Evolutionary conservation across 2,329 filamentous ascomycete genomes (phyloP), one percentile per base, ranked within the genome.

Genomic region (Geosmithia putterillii): DNA sequence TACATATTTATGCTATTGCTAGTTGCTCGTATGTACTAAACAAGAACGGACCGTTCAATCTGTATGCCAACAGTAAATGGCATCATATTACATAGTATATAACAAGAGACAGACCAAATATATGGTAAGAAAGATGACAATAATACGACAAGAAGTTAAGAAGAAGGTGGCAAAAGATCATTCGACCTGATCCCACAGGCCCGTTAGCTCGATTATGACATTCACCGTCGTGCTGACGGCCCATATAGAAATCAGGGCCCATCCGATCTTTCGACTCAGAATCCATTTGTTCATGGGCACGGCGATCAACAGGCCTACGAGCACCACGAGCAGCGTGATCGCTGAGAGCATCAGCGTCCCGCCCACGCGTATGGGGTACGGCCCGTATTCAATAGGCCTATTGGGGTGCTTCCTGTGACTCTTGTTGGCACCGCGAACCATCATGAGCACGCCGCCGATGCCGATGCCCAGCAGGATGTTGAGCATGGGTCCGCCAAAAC

Each of bases 401-500:
- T 77, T 67, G 0, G 85, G 85, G 53, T 90, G 80, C 51, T 81
- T 81, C 22, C 67, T 62, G 47, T 86, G 78, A 42, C 70, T 70
- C 48, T 76, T 70, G 51, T 83, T 76, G 17, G 83, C 83, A 25
- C 77, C 73, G 44, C 74, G 73, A 15, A 94, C 71, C 45, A 86
- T 89, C 74, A 95, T 92, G 58, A 89, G 94, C 35, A 86, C 74
- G 15, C 92, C 92, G 21, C 84, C 85, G 4, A 96, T 70, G n/a
- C 92, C 92, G 42, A 98, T 89, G 0, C 92, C 92, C 4, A 98
- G 75, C 0, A 98, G 67, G 48, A 98, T 98, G 54, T 98, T 98
- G 36, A 98, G 75, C 87, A 98, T 90, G 0, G 92, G 92, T 0
- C 92, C 94, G n/a, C 92, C 92, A 58, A 98, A 95, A 58, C 92